Percentiles rank a stretch among this genome's conserved stretches.
phyloP scores from a whole-genome alignment of 2,329 filamentous ascomycete genomes.

The Dactylonectria macrodidyma region DNA sequence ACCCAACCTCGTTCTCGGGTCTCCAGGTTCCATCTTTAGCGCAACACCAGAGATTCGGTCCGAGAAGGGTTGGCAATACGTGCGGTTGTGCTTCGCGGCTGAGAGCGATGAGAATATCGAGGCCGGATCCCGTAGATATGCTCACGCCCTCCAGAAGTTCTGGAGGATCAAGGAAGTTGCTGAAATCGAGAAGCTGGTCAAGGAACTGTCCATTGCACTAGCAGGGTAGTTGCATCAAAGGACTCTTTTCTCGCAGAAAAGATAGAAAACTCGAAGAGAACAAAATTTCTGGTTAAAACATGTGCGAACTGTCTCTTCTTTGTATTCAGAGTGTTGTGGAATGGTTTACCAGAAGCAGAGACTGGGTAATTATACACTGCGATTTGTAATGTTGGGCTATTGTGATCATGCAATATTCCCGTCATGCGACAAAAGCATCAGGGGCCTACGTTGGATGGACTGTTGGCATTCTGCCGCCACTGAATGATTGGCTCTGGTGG shows the following conservation, averaged over 20 bases:
- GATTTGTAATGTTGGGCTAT: not conserved
- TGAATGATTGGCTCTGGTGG: slow-evolving; percentile 10
- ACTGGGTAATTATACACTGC: not conserved
- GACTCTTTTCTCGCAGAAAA: not conserved
- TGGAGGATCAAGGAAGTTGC: slow-evolving; percentile 80
- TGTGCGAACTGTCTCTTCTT: not conserved
- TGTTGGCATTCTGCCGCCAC: not conserved
- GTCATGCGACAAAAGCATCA: too few species aligned
- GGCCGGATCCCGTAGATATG: slow-evolving; percentile 74
- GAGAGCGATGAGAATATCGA: slow-evolving; percentile 80
- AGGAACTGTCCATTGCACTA: slow-evolving; percentile 47
- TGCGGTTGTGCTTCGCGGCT: slow-evolving; percentile 88
- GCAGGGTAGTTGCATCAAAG: too few species aligned
- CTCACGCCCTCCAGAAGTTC: slow-evolving; percentile 79
- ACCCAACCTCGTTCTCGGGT: slow-evolving; percentile 78
- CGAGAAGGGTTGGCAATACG: slow-evolving; percentile 78
- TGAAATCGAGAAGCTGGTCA: slow-evolving; percentile 75
- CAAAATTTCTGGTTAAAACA: not conserved
- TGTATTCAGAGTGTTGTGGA: not conserved
- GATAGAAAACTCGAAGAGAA: slow-evolving; percentile 5
- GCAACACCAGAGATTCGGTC: slow-evolving; percentile 73
- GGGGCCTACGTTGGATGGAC: not conserved
- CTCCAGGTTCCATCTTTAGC: slow-evolving; percentile 82
- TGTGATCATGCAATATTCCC: not conserved
- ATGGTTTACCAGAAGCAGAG: not conserved